Percentiles rank a stretch among this genome's conserved stretches.
These are phyloP conservation scores for Vitis rotundifolia DNA, from an alignment of 164 flowering plant genomes.

Conservation along the genomic window DNA sequence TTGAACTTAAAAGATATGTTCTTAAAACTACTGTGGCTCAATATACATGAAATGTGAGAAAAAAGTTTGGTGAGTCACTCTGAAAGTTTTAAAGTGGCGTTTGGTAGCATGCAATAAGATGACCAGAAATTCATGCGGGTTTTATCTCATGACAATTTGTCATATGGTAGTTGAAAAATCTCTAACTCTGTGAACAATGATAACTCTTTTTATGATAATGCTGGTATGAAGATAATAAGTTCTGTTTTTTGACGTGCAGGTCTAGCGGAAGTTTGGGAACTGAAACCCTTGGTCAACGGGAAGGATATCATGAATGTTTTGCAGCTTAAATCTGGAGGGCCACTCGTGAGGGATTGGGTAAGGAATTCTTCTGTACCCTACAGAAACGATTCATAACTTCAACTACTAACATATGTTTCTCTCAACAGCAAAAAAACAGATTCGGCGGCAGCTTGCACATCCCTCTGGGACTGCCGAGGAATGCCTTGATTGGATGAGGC, in stretches of 20 bases:
- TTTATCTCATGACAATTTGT: too few relatives aligned
- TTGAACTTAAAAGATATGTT: too few relatives aligned
- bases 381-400: too few relatives aligned
- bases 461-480: conserved; percentile 72
- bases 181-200: too few relatives aligned
- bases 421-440: conserved; percentile 65
- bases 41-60: too few relatives aligned
- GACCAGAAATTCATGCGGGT: too few relatives aligned
- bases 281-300: conserved; percentile 84
- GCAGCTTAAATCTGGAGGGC: conserved; percentile 79
- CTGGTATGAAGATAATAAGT: neutral
- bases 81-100: too few relatives aligned
- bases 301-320: conserved; percentile 74
- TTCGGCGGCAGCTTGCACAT: conserved; percentile 88
- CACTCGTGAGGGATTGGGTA: conserved; percentile 84
- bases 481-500: conserved; percentile 79
- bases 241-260: conserved; percentile 38
- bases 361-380: conserved; percentile 5
- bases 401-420: conserved; percentile 9
- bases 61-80: too few relatives aligned
- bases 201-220: too few relatives aligned
- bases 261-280: conserved; percentile 78
- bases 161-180: too few relatives aligned
- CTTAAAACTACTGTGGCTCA: too few relatives aligned
- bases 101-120: too few relatives aligned